Percentiles rank a stretch among this genome's conserved stretches.
These are phyloP conservation scores for Leccinum rimulosum DNA, from an alignment of 768 basidiomycete species.

Conservation along the genomic window DNA sequence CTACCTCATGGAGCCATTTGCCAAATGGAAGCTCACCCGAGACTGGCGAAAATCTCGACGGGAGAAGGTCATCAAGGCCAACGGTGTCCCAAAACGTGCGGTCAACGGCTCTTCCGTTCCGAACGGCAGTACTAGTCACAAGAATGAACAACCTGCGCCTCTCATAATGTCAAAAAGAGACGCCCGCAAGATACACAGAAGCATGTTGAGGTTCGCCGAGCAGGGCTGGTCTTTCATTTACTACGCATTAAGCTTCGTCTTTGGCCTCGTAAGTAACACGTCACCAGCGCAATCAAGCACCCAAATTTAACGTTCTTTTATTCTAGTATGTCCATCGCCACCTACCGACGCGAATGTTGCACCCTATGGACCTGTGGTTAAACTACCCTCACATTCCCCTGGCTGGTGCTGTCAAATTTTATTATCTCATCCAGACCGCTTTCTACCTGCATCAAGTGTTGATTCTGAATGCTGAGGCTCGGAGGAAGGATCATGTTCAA, in stretches of 20 bases:
- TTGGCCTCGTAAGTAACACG: constrained; percentile 73
- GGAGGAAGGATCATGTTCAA: constrained; percentile 89
- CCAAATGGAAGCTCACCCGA: constrained; percentile 66
- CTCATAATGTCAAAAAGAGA: constrained; percentile 41
- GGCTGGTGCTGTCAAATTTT: constrained; percentile 81
- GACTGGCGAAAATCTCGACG: constrained; percentile 38
- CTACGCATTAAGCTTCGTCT: constrained; percentile 69
- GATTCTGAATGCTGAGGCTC: constrained; percentile 89
- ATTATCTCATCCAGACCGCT: constrained; percentile 81
- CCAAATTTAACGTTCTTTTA: constrained; percentile 6
- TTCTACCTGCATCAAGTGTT: constrained; percentile 93
- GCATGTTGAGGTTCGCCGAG: constrained; percentile 87
- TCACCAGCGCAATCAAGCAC: constrained; percentile 3
- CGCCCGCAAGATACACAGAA: constrained; percentile 60
- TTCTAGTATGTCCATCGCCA: constrained; percentile 76
- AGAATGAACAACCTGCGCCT: constrained; percentile 22
- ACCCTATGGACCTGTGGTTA: constrained; percentile 68
- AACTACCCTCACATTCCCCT: constrained; percentile 82
- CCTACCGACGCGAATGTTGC: constrained; percentile 62
- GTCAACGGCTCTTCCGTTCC: constrained; percentile 19
- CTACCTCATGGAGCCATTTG: constrained; percentile 76
- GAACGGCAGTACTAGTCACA: constrained; percentile 33
- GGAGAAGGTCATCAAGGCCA: constrained; percentile 14
- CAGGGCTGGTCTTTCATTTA: constrained; percentile 91
- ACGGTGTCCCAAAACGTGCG: constrained; percentile 26